These are phyloP conservation scores for Dichotomopilus funicola DNA, from an alignment of 2,329 filamentous ascomycete genomes.

Conservation along the genomic window DNA sequence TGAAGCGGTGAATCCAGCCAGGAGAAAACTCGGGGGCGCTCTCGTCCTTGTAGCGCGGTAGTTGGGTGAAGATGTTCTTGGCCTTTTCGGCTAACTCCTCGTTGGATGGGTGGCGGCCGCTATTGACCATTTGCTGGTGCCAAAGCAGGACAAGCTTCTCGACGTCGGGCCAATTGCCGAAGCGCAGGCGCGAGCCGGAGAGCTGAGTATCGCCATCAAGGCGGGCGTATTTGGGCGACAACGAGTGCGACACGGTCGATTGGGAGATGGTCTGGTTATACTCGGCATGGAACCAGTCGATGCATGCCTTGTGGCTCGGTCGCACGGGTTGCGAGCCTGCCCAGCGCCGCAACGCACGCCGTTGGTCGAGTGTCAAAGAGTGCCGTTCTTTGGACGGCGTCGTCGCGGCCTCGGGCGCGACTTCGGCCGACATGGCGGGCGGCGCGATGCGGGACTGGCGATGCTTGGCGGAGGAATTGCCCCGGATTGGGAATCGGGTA, in stretches of 20 bases:
- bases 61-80: constrained; percentile 50
- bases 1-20: constrained; percentile 59
- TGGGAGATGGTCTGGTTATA: constrained; percentile 57
- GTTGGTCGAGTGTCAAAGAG: constrained; percentile 56
- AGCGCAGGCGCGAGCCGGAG: constrained; percentile 55
- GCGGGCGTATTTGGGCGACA: constrained; percentile 56
- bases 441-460: constrained; percentile 8
- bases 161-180: constrained; percentile 59
- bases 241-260: constrained; percentile 56
- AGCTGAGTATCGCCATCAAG: constrained; percentile 56
- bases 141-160: constrained; percentile 51
- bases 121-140: constrained; percentile 46
- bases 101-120: constrained; percentile 53
- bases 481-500: not conserved
- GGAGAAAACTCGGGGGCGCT: constrained; percentile 55
- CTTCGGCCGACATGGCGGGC: constrained; percentile 16
- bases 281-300: constrained; percentile 54
- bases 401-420: constrained; percentile 12
- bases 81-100: constrained; percentile 58
- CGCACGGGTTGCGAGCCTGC: constrained; percentile 50
- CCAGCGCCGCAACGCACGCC: constrained; percentile 54
- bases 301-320: constrained; percentile 55
- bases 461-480: constrained; percentile 6
- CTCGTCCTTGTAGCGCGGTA: constrained; percentile 56
- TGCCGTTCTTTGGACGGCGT: constrained; percentile 44